phyloP scores from a whole-genome alignment of 345 rosid species.

The Aquilaria yunnanensis region DNA sequence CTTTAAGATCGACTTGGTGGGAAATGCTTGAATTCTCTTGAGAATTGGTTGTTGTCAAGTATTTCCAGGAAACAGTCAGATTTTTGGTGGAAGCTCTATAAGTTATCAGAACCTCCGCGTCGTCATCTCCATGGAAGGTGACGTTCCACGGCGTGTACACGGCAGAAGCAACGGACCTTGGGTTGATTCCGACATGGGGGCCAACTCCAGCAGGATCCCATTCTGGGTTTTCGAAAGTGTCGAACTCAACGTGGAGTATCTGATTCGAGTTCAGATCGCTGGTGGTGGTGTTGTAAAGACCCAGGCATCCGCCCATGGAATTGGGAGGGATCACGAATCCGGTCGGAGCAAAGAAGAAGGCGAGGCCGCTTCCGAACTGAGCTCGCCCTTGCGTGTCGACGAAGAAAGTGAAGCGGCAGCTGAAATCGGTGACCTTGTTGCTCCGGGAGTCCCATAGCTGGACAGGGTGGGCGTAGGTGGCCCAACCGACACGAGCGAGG shows the following conservation, averaged over 20 bases:
- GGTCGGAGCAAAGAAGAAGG: constrained; percentile 26
- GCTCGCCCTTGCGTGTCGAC: neutral
- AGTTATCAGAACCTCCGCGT: constrained; percentile 17
- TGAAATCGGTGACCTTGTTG: constrained; percentile 21
- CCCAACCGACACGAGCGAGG: constrained; percentile 18
- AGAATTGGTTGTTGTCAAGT: constrained; percentile 17
- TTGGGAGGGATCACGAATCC: constrained; percentile 28
- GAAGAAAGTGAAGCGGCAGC: constrained; percentile 16
- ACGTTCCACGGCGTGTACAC: constrained; percentile 2
- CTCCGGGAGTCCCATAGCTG: constrained; percentile 20
- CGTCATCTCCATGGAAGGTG: constrained; percentile 3
- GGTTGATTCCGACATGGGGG: constrained; percentile 39
- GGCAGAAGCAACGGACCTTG: constrained; percentile 18
- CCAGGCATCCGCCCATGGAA: constrained; percentile 36
- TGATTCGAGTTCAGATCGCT: constrained; percentile 15
- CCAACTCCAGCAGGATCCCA: constrained; percentile 27
- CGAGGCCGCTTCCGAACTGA: constrained; percentile 16
- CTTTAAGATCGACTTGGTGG: constrained; percentile 34
- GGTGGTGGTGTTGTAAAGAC: constrained; percentile 24
- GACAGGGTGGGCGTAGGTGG: constrained; percentile 14
- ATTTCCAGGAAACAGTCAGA: constrained; percentile 43
- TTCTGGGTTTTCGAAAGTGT: constrained; percentile 9
- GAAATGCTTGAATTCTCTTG: constrained; percentile 27
- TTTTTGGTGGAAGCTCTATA: constrained; percentile 33
- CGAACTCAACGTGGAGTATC: constrained; percentile 34